Conservation (phyloP, 768 basidiomycete species). For the Tulasnella sp. region DNA sequence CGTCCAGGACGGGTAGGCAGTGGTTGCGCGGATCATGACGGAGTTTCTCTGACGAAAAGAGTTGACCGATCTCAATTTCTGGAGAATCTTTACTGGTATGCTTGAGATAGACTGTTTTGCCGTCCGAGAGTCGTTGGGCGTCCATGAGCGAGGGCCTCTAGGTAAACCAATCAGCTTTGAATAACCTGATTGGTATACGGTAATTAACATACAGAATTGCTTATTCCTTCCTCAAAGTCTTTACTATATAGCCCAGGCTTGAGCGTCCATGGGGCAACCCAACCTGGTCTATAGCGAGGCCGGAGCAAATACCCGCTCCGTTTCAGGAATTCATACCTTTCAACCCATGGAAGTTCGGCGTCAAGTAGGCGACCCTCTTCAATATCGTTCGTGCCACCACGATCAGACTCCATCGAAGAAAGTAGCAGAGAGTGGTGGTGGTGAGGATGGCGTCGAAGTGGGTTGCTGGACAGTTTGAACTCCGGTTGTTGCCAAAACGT, state of each 20-base stretch:
- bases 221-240: neutral
- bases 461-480: neutral
- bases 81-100: neutral
- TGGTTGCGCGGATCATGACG: constrained; percentile 21
- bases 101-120: constrained; percentile 13
- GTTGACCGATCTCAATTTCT: constrained; percentile 13
- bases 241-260: neutral
- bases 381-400: neutral
- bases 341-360: neutral
- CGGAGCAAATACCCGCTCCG: neutral
- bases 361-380: neutral
- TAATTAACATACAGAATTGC: neutral
- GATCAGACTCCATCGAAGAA: neutral
- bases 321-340: neutral
- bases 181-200: neutral
- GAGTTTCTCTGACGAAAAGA: neutral
- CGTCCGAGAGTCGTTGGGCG: constrained; percentile 10
- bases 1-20: constrained; percentile 21
- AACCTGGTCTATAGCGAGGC: neutral
- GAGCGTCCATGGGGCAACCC: neutral
- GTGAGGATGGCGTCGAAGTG: neutral
- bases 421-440: neutral
- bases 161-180: neutral
- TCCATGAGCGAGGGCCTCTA: constrained; percentile 11
- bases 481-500: too few relatives aligned